Evolutionary conservation across 345 rosid genomes (phyloP).

Genomic region (Cardiospermum halicacabum): DNA sequence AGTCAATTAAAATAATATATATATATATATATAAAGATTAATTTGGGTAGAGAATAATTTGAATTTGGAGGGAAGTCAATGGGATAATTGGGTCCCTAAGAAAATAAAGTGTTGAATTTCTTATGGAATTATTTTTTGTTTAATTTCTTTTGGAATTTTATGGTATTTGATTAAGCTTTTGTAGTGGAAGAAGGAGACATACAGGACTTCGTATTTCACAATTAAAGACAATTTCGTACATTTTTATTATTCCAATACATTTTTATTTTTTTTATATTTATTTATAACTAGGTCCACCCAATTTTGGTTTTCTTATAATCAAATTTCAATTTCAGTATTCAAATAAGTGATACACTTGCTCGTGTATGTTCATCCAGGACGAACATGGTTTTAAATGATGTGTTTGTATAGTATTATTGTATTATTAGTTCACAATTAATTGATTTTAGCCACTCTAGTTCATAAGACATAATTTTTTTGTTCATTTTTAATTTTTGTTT

Average conservation of each 20-base stretch:
- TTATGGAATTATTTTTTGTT: not conserved
- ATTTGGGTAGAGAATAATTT: not conserved
- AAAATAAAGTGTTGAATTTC: constrained; percentile 13
- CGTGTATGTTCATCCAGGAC: constrained; percentile 5
- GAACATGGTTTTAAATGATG: too few species aligned
- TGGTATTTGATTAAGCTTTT: constrained; percentile 21
- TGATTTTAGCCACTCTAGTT: too few species aligned
- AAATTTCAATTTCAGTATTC: not conserved
- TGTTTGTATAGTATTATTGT: too few species aligned
- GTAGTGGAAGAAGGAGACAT: constrained; percentile 36
- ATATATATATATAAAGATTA: too few species aligned
- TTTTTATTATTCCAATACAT: constrained; percentile 14
- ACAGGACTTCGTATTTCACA: constrained; percentile 23
- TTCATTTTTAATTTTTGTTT: too few species aligned
- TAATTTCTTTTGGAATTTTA: constrained; percentile 20
- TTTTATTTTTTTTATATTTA: constrained; percentile 5
- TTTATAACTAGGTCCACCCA: constrained; percentile 20
- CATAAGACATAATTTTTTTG: too few species aligned
- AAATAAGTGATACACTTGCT: not conserved
- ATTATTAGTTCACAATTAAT: too few species aligned
- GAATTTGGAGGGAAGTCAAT: constrained; percentile 12
- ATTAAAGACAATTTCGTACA: constrained; percentile 26
- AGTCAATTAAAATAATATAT: too few species aligned
- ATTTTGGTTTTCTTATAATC: not conserved
- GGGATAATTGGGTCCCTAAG: constrained; percentile 19